Base-by-base conservation (phyloP, 495 filamentous ascomycete species). In the Annulohypoxylon stygium region DNA sequence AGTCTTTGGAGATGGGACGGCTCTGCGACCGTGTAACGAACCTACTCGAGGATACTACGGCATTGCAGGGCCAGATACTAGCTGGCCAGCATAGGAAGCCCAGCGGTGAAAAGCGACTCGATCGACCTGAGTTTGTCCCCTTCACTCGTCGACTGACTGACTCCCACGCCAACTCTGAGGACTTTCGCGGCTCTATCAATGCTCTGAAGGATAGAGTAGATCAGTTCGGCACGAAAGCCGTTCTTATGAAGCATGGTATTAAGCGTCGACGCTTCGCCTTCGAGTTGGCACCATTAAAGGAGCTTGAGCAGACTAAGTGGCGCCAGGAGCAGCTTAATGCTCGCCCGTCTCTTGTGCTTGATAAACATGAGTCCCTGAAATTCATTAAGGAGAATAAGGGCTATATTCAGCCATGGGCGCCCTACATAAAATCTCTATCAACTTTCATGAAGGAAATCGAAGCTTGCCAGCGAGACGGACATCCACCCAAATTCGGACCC, bases 31-130 rank as follows among this genome's bases (percentile, higher is more conserved):
- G 14, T 4, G 39, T 36, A 11, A 64, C 18, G 8, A 8, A 2
- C 4, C 30, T 25, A 9, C 33, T 64, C 2, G 61, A 53, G 9
- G 45, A 53, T 9, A 9, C n/a, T 4, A 8, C 16, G 16, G 43
- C 7, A 6, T 4, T 64, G 8, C 14, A 25, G 9, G 53, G 12
- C 45, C 45, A 47, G 33, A n/a, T 64, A 2, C 61, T 64, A 7
- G 61, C 61, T 1, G 61, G 61, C 14, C 61, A 64, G 16, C 50
- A 53, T 30, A 12, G 30, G 20, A 33, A 36, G 20, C 61, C 61
- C 8, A 8, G 23, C 2, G 61, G 26, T 14, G 36, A 39, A 16
- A n/a, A 6, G 16, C 61, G 33, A 5, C 61, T 64, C 20, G 3
- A 64, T 3, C 4, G 9, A 0, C 57, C 57, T 0, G 6, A 11